Base-by-base conservation (phyloP, 495 filamentous ascomycete genomes). In the Saxophila tyrrhenica region DNA sequence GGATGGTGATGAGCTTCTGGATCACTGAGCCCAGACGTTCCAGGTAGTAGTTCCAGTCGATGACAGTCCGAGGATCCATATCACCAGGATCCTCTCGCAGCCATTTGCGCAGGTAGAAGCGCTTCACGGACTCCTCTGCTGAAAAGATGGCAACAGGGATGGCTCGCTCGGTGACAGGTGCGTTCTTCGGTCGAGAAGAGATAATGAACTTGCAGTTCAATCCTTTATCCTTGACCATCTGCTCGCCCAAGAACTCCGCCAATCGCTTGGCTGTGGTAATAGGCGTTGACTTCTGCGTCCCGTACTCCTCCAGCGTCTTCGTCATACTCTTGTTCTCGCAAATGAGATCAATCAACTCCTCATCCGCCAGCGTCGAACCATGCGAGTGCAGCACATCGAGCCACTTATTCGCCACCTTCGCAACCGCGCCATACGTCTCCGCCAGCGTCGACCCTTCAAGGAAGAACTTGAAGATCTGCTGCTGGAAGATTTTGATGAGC, bases 191-290 rank as follows among this genome's bases (percentile, higher is more conserved):
- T 58, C 76, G 82, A 8, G 88, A 78, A 39, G 89, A 94, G 59
- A 99, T 96, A 69, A 99, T 94, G 68, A 94, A 99, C 68, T 97
- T 97, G 82, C 92, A 99, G 69, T 97, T 97, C 60, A 99, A 70
- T 16, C 92, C 92, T 67, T 96, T 97, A 67, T 99, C 92, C 62
- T 99, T 99, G 59, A 95, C 79, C 92, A 99, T 99, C 64, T 95
- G 90, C 67, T 95, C 89, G 15, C 92, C 92, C 47, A 99, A 68
- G 65, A 99, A 99, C 62, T 97, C 94, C 24, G 92, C 92, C 17
- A 99, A 70, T 45, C 92, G 87, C 62, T 83, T 89, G n/a, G 92
- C 92, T 0, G 92, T 99, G 0, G 92, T 99, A 66, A 99, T 99
- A 1, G 92, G 94, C 7, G 92, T 96, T 0, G 90, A 95, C 67